Conservation (phyloP, 345 rosid species). For the Eucalyptus tenuipes region DNA sequence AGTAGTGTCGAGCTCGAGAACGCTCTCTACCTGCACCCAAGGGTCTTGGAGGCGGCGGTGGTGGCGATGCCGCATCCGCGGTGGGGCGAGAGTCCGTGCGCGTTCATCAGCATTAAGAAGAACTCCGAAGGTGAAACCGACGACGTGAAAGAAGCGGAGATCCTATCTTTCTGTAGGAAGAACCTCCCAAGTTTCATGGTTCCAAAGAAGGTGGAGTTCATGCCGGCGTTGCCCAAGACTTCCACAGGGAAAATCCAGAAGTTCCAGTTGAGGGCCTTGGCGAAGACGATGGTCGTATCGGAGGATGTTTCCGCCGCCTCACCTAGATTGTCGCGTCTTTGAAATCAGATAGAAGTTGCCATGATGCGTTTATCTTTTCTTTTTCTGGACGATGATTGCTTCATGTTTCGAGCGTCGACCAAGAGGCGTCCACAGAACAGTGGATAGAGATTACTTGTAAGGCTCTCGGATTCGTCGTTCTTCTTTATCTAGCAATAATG, state of each 20-base stretch:
- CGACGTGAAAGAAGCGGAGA: conserved; percentile 14
- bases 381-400: neutral
- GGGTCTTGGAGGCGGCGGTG: conserved; percentile 39
- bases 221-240: conserved; percentile 34
- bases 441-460: neutral
- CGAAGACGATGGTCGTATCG: conserved; percentile 10
- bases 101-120: conserved; percentile 19
- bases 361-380: neutral
- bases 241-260: conserved; percentile 47
- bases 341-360: neutral
- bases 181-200: conserved; percentile 40
- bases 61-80: conserved; percentile 49
- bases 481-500: neutral
- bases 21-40: conserved; percentile 25
- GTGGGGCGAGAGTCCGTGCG: conserved; percentile 60
- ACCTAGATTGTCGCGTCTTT: neutral
- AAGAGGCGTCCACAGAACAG: neutral
- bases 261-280: conserved; percentile 20
- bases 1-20: conserved; percentile 47
- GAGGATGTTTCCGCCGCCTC: neutral
- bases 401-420: neutral
- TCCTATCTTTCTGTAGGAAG: conserved; percentile 24
- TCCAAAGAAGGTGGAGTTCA: conserved; percentile 34
- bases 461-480: neutral
- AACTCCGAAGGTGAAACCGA: neutral